Evolutionary conservation across 2,329 filamentous ascomycete species (phyloP), one percentile per base, ranked within the genome.

Genomic region (Talaromyces albobiverticillius): DNA sequence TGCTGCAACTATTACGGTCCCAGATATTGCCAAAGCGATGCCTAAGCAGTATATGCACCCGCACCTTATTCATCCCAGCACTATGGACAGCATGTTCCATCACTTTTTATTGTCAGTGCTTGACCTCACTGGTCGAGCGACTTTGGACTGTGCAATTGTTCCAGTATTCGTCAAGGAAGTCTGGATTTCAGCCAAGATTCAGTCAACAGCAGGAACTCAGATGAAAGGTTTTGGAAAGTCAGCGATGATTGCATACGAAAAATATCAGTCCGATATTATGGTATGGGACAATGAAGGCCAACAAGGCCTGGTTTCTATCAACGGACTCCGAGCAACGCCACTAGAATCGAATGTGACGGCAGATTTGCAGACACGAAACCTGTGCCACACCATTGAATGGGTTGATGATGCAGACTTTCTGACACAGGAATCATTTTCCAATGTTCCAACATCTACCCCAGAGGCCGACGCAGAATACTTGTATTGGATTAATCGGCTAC

Each of bases 11-110:
- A 59, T 70, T 2, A 62, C 60, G 1, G 60, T 70, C 11, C 63
- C 67, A 3, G 62, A 71, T 54, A 61, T 68, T 20, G 53, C 55
- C 7, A 55, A 58, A 26, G 53, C 60, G 5, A 73, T 72, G 70
- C 69, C 70, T 16, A 65, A 67, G 32, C 59, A 61, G 1, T 68
- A 62, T 54, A 57, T 67, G 38, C 63, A 69, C 32, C 52, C 62
- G 0, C 69, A 72, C 53, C 32, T 71, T 4, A 67, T 73, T 18
- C 71, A 73, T 26, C 71, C 71, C 8, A 60, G 64, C 10, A 71
- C 70, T 3, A 61, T 73, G 57, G 69, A 73, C 23, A 66, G 60
- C 43, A 63, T 71, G 57, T 61, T 72, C 14, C 67, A 69, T 34
- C 54, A 64, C 38, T 61, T 64, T 31, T 60, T 69, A 32, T 56